Percentiles rank a stretch among this genome's conserved stretches.
phyloP scores from a whole-genome alignment of 495 filamentous ascomycete genomes.

The Aspergillus homomorphus region DNA sequence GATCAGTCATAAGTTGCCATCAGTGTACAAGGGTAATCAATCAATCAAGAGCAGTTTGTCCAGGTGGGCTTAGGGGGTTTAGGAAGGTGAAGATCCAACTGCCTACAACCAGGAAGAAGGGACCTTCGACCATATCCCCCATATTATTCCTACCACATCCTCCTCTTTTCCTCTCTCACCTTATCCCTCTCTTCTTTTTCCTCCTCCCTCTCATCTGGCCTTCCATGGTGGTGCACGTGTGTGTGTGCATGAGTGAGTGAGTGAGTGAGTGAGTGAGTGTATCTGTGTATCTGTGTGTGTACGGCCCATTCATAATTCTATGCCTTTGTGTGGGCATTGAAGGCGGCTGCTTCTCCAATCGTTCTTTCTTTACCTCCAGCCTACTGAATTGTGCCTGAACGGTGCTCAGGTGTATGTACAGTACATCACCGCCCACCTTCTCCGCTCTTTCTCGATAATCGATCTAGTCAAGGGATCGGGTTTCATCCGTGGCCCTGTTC shows the following conservation, averaged over 20 bases:
- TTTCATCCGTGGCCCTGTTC: not conserved
- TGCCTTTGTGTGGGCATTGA: too few relatives aligned
- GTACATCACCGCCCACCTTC: not conserved
- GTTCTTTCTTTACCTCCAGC: not conserved
- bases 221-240: not conserved
- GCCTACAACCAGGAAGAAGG: not conserved
- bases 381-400: not conserved
- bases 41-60: not conserved
- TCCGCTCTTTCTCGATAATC: not conserved
- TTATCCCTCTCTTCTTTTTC: constrained; percentile 2
- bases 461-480: not conserved
- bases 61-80: not conserved
- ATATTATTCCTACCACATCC: not conserved
- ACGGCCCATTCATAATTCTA: too few relatives aligned
- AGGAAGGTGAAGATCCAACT: not conserved
- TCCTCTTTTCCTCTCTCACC: constrained; percentile 1
- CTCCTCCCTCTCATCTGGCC: not conserved
- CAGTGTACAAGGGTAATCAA: not conserved
- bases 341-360: not conserved
- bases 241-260: too few relatives aligned
- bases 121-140: not conserved
- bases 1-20: constrained; percentile 1
- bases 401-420: too few relatives aligned
- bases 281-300: too few relatives aligned
- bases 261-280: too few relatives aligned